A percentile compares a stretch with the other conserved stretches of the same genome.
Conservation (phyloP, 345 rosid genomes). For the Eucalyptus curtisii region DNA sequence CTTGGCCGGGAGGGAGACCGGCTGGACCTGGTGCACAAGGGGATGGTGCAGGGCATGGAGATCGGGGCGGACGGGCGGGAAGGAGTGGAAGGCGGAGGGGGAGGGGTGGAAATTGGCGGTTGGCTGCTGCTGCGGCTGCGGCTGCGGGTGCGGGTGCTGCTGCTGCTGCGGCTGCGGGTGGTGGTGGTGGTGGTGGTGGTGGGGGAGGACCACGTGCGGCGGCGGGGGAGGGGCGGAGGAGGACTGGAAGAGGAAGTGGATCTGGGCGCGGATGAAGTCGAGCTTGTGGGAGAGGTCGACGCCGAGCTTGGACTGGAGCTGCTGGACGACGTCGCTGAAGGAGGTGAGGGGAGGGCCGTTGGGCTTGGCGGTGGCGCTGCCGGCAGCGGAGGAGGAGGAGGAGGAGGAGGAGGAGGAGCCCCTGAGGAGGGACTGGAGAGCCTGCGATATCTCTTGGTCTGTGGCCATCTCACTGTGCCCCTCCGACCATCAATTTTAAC, state of each 20-base stretch:
- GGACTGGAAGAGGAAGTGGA: slow-evolving; percentile 9
- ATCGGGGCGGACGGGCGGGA: neutral
- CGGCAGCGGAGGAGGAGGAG: neutral
- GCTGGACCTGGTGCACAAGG: neutral
- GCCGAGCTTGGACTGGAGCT: slow-evolving; percentile 21
- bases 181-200: too few relatives aligned
- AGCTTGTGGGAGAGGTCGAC: slow-evolving; percentile 18
- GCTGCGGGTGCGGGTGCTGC: neutral
- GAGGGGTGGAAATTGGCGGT: slow-evolving; percentile 2
- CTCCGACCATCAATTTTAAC: neutral
- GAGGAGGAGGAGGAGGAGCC: neutral
- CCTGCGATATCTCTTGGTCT: slow-evolving; percentile 15
- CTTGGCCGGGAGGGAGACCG: neutral
- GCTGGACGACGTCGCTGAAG: slow-evolving; percentile 9
- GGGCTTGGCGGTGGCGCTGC: neutral
- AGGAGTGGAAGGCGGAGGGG: slow-evolving; percentile 2
- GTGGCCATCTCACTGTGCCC: neutral
- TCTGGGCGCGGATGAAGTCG: slow-evolving; percentile 22
- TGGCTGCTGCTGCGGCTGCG: neutral
- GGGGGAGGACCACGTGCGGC: neutral
- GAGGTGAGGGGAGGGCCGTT: neutral
- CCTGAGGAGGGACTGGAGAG: slow-evolving; percentile 11
- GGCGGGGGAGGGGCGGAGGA: neutral
- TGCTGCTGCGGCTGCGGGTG: neutral
- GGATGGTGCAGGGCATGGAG: neutral